Evolutionary conservation across 495 filamentous ascomycete genomes (phyloP), one percentile per base, ranked within the genome.

Genomic region (Aspergillus hancockii): DNA sequence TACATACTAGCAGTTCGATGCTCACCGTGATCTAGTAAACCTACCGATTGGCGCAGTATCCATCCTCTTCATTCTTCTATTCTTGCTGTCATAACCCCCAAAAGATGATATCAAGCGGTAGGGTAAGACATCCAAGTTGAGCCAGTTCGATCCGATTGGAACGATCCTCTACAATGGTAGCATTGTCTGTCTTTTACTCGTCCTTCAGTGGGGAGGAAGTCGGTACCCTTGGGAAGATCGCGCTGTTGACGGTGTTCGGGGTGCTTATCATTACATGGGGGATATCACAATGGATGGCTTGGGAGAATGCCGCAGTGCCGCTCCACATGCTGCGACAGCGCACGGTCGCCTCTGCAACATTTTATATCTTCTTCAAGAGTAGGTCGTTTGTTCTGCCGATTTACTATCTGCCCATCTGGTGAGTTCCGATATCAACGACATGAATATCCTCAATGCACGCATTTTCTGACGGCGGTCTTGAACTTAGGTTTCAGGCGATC

Each of bases 401-500:
- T 12, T 88, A 81, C 63, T 90, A 84, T 70, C 66, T 90, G 14
- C 86, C 89, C 0, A 81, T 88, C 59, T 91, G 83, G 58, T 61
- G 34, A 59, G 40, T 25, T 31, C n/a, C n/a, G n/a, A n/a, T n/a
- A n/a, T n/a, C n/a, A n/a, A n/a, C n/a, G n/a, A n/a, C n/a, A n/a
- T n/a, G n/a, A n/a, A n/a, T n/a, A n/a, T n/a, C n/a, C n/a, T n/a
- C n/a, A n/a, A n/a, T n/a, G n/a, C n/a, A n/a, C n/a, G n/a, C n/a
- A n/a, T n/a, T n/a, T n/a, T n/a, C n/a, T n/a, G n/a, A n/a, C n/a
- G n/a, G n/a, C n/a, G n/a, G n/a, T n/a, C n/a, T n/a, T n/a, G n/a
- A n/a, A n/a, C n/a, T n/a, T n/a, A 56, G 58, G 83, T 90, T 92
- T 75, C 88, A 91, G 67, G 80, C 84, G 14, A 81, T 91, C 60